Evolutionary conservation across 441 rosid species (phyloP), one percentile per base, ranked within the genome.

Genomic region (Eruca vesicaria): DNA sequence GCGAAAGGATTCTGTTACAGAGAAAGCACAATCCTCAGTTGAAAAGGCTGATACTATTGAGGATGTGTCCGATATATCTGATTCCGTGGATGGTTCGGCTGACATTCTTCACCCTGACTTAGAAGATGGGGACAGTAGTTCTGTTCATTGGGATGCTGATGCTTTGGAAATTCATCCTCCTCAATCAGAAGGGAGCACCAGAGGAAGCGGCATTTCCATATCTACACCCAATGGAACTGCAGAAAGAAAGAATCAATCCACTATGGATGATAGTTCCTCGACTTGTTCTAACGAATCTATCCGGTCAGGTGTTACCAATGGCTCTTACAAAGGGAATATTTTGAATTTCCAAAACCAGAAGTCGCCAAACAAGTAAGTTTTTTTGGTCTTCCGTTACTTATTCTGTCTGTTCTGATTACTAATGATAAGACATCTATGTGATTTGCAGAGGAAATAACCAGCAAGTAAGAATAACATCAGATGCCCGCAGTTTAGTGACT

Each of bases 231-330:
- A 85, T 78, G 97, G 92, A 69, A 70, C 74, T 68, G 63, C 82
- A 50, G 97, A 91, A 53, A 91, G 85, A 74, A 89, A 85, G 79
- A 84, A 73, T 74, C 83, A 81, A 29, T 87, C 82, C 50, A 75
- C 75, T 62, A 80, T 90, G 85, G 96, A 91, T 86, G 99, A 96
- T 85, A 96, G 97, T 85, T 93, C 99, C 48, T 96, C 98, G 20
- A 93, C 98, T 4, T 93, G 99, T 84, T 96, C 99, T 10, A 90
- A 89, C 12, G 99, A 96, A 73, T 96, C 97, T 0, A 84, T 91
- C 69, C 93, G 89, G 59, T 90, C 98, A 0, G 86, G 87, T 69
- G 89, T 82, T 18, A 84, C 83, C 78, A 89, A 81, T 79, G 96
- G 90, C 10, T 43, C 52, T 0, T 43, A 43, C 52, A 43, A 43